Evolutionary conservation across 176 grass and related monocot genomes (phyloP).

Genomic region (Chrysopogon serrulatus): DNA sequence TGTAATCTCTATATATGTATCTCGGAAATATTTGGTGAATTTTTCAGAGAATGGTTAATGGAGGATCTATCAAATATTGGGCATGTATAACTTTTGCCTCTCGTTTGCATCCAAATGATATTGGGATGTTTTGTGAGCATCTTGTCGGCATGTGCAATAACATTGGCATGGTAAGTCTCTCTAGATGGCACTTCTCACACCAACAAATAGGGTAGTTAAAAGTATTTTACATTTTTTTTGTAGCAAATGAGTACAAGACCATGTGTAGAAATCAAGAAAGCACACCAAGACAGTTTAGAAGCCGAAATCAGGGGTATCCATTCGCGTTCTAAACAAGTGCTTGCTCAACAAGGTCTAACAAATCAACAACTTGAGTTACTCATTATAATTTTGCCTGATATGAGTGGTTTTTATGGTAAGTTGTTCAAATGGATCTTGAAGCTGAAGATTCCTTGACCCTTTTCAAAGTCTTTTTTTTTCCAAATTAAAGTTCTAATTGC

Average conservation of each 20-base stretch:
- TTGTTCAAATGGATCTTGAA: background rate
- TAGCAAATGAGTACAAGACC: conserved; percentile 29
- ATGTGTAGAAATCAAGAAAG: conserved; percentile 33
- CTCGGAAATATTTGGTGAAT: background rate
- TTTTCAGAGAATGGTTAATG: conserved; percentile 39
- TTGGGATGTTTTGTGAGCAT: conserved; percentile 30
- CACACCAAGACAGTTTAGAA: conserved; percentile 30
- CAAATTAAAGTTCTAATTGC: background rate
- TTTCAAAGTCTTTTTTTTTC: background rate
- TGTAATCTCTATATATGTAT: background rate
- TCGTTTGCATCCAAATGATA: conserved; percentile 21
- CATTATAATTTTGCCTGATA: conserved; percentile 59
- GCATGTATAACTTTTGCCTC: conserved; percentile 50
- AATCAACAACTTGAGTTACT: conserved; percentile 48
- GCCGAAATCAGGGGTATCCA: conserved; percentile 42
- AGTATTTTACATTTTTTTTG: background rate
- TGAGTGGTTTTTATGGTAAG: conserved; percentile 55
- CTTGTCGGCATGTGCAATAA: conserved; percentile 38
- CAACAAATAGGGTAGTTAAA: background rate
- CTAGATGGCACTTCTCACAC: background rate
- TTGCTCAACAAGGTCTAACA: conserved; percentile 16
- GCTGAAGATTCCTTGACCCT: background rate
- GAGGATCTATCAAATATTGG: conserved; percentile 45
- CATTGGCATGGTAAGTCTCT: conserved; percentile 55
- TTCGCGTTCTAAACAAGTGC: conserved; percentile 18